Percentiles rank a stretch among this genome's conserved stretches.
Evolutionary conservation across 1,139 yeast species (phyloP).

Genomic region (Kluyveromyces sp.): DNA sequence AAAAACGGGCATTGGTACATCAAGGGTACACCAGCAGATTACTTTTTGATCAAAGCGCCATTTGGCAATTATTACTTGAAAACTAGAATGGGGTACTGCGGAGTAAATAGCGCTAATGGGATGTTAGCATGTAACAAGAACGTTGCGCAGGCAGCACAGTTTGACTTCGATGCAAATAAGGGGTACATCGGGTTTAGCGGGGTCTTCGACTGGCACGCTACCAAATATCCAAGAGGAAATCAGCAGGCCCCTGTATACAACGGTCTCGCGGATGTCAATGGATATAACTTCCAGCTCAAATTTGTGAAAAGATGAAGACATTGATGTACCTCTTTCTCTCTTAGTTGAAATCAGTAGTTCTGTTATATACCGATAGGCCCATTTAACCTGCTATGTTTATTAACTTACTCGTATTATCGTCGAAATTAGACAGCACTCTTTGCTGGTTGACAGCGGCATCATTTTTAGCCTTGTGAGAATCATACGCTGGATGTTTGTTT

Average conservation of each 20-base stretch:
- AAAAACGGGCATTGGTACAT: conserved; percentile 80
- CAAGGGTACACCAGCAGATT: conserved; percentile 83
- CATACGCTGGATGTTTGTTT: background rate
- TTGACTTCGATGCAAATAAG: conserved; percentile 42
- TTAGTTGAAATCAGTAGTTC: too few species aligned
- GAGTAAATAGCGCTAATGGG: conserved; percentile 34
- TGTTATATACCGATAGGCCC: background rate
- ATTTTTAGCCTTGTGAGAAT: background rate
- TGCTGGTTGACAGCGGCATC: conserved; percentile 1
- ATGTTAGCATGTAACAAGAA: conserved; percentile 34
- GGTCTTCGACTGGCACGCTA: conserved; percentile 56
- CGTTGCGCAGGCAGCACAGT: conserved; percentile 45
- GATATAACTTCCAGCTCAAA: conserved; percentile 34
- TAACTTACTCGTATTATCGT: conserved; percentile 24
- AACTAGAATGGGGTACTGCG: conserved; percentile 71
- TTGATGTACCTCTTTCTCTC: too few species aligned
- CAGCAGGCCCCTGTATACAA: conserved; percentile 50
- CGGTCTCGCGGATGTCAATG: conserved; percentile 39
- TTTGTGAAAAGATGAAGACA: conserved; percentile 23
- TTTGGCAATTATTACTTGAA: conserved; percentile 67
- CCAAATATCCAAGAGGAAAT: conserved; percentile 41
- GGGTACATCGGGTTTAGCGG: conserved; percentile 59
- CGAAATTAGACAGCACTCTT: conserved; percentile 15
- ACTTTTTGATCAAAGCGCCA: conserved; percentile 45
- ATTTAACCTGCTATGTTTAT: conserved; percentile 13